Conservation (phyloP, 768 basidiomycete species). For the Leccinum sublutescens region DNA sequence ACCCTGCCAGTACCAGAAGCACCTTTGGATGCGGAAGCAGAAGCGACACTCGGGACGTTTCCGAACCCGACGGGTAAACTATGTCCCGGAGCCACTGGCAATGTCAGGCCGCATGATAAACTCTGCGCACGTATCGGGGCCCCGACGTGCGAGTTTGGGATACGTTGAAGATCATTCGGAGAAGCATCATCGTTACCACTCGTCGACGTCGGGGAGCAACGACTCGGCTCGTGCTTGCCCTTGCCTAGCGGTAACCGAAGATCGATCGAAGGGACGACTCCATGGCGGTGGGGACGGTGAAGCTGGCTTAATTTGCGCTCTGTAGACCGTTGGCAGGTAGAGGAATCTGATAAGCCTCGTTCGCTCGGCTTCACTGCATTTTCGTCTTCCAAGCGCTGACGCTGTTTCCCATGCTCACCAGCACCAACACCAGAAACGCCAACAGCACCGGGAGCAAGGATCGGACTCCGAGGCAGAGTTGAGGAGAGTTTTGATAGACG, state of each 20-base stretch:
- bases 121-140: constrained; percentile 14
- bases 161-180: constrained; percentile 20
- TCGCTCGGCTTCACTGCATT: not conserved
- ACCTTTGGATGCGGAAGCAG: not conserved
- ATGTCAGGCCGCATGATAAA: constrained; percentile 2
- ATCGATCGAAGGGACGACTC: constrained; percentile 17
- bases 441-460: not conserved
- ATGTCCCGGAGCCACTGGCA: not conserved
- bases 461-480: not conserved
- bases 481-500: constrained; percentile 8
- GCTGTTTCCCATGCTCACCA: not conserved
- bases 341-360: not conserved
- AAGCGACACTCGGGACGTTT: constrained; percentile 2
- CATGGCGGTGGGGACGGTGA: not conserved
- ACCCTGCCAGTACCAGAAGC: not conserved
- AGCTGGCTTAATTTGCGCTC: not conserved
- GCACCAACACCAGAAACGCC: not conserved
- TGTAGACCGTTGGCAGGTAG: not conserved
- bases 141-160: not conserved
- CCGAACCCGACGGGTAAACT: constrained; percentile 2
- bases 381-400: not conserved
- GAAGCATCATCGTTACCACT: constrained; percentile 12
- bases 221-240: not conserved
- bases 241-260: constrained; percentile 9
- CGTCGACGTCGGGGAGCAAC: constrained; percentile 1